Conservation (phyloP, 192 early-diverging fungal genomes). For the Rhizophagus sp. region DNA sequence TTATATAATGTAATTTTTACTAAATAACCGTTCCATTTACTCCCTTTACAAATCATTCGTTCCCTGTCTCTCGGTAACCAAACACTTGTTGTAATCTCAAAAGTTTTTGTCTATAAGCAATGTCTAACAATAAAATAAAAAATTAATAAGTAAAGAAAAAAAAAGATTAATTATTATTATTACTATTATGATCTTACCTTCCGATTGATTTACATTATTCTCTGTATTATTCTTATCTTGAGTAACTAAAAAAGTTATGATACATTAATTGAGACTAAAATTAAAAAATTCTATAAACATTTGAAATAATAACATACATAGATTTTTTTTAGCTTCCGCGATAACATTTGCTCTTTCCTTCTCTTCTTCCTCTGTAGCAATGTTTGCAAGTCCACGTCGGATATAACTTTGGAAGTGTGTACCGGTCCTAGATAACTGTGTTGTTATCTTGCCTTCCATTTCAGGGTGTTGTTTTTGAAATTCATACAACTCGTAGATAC, state of each 20-base stretch:
- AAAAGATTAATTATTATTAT: too few relatives aligned
- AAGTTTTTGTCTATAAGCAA: conserved; percentile 55
- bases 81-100: conserved; percentile 62
- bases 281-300: too few relatives aligned
- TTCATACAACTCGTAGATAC: conserved; percentile 73
- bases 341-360: conserved; percentile 16
- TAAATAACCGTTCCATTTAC: not conserved
- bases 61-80: conserved; percentile 33
- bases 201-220: not conserved
- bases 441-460: conserved; percentile 60
- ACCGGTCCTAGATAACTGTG: conserved; percentile 61
- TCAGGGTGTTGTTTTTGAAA: conserved; percentile 75
- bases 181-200: not conserved
- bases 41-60: not conserved
- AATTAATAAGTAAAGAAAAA: too few relatives aligned
- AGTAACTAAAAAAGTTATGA: not conserved
- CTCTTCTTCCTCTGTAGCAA: conserved; percentile 57
- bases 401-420: conserved; percentile 78
- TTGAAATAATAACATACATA: conserved; percentile 22
- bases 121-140: conserved; percentile 5
- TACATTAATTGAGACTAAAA: too few relatives aligned
- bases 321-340: conserved; percentile 20
- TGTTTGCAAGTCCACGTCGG: conserved; percentile 59
- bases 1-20: too few relatives aligned
- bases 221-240: not conserved